Evolutionary conservation across 805 yeast genomes (phyloP).

Genomic region (Kluyveromyces lactis): DNA sequence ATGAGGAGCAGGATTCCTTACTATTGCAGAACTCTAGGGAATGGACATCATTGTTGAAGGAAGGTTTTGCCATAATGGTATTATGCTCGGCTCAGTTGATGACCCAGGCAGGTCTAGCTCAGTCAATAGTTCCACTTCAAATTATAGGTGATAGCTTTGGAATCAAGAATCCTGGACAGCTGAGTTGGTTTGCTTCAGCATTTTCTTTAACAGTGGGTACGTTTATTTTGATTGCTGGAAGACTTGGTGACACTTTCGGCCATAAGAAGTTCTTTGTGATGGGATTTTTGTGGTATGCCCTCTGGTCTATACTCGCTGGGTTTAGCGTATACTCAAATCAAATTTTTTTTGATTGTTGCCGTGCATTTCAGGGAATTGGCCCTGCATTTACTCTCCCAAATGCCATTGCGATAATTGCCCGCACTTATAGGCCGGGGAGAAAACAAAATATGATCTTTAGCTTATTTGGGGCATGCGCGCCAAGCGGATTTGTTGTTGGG

Average conservation of each 20-base stretch:
- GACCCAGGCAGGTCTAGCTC: conserved; percentile 16
- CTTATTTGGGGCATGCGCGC: conserved; percentile 52
- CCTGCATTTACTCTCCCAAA: conserved; percentile 51
- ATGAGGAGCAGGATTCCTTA: too few species aligned
- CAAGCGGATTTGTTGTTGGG: conserved; percentile 53
- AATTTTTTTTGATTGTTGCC: conserved; percentile 27
- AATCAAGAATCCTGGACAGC: conserved; percentile 12
- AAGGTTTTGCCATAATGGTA: too few species aligned
- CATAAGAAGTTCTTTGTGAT: conserved; percentile 41
- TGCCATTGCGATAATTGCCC: conserved; percentile 43
- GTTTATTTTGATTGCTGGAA: conserved; percentile 58
- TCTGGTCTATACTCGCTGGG: conserved; percentile 61
- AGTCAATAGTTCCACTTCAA: conserved; percentile 12
- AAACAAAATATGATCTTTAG: conserved; percentile 50
- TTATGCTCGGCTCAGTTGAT: conserved; percentile 13
- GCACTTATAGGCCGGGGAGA: conserved; percentile 37
- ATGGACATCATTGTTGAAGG: too few species aligned
- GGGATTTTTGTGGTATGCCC: conserved; percentile 49
- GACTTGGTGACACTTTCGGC: conserved; percentile 64
- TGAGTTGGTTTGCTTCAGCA: conserved; percentile 15
- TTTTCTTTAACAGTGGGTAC: conserved; percentile 39
- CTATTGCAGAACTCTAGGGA: too few species aligned
- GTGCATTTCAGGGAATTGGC: conserved; percentile 62
- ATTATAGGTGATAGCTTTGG: conserved; percentile 14
- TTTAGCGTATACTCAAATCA: conserved; percentile 32